Percentiles rank a stretch among this genome's conserved stretches.
Evolutionary conservation across 2,329 filamentous ascomycete species (phyloP).

Genomic region (Penicillium sp.): DNA sequence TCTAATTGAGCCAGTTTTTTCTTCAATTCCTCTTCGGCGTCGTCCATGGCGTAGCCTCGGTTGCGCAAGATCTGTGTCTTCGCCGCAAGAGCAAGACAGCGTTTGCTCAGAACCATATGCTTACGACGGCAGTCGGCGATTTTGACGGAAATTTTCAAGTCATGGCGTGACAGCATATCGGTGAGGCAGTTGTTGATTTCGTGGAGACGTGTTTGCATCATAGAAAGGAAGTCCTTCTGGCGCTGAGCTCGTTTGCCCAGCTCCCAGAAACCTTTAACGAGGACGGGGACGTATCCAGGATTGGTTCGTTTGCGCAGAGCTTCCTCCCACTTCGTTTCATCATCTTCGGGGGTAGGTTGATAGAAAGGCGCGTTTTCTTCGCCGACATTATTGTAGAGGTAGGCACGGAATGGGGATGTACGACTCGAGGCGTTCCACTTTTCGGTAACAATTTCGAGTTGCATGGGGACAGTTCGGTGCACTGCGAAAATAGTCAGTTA

Average conservation of each 20-base stretch:
- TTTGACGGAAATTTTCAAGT: constrained; percentile 62
- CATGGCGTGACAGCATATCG: constrained; percentile 63
- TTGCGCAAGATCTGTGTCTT: constrained; percentile 68
- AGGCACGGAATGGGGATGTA: constrained; percentile 61
- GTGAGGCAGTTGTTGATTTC: constrained; percentile 68
- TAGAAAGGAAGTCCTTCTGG: constrained; percentile 61
- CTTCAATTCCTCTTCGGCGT: constrained; percentile 65
- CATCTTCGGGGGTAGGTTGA: constrained; percentile 60
- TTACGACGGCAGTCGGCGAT: constrained; percentile 63
- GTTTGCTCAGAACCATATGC: constrained; percentile 63
- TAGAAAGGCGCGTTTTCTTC: constrained; percentile 65
- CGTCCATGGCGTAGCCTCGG: constrained; percentile 68
- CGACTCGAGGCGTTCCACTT: constrained; percentile 63
- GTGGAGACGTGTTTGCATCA: constrained; percentile 63
- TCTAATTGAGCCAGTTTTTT: constrained; percentile 64
- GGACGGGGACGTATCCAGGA: constrained; percentile 62
- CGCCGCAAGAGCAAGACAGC: constrained; percentile 64
- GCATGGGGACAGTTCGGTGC: constrained; percentile 64
- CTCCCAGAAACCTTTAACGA: constrained; percentile 64
- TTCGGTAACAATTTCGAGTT: constrained; percentile 62
- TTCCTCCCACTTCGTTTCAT: constrained; percentile 67
- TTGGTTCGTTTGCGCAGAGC: constrained; percentile 63
- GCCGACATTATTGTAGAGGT: constrained; percentile 67
- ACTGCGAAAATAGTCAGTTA: constrained; percentile 39
- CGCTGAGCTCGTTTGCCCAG: constrained; percentile 61